Evolutionary conservation across 257 asterid genomes (phyloP).

Genomic region (Primulina eburnea): DNA sequence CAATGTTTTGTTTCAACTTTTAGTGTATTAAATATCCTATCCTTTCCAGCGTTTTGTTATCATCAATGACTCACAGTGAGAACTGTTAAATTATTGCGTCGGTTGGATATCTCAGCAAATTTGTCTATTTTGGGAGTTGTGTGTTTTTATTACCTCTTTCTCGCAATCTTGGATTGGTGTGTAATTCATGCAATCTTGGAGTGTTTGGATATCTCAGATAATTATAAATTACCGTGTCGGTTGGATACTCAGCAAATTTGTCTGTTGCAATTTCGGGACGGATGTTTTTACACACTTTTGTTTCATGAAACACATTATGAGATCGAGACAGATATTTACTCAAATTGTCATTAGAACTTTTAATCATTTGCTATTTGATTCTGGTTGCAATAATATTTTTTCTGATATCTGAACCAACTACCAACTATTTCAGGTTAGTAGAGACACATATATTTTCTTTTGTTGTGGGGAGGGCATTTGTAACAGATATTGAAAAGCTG

Average conservation of each 20-base stretch:
- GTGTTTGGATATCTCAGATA: no score
- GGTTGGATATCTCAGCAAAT: conserved; percentile 13
- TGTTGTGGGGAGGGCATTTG: conserved; percentile 98
- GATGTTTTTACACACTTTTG: not conserved
- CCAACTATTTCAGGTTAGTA: conserved; percentile 74
- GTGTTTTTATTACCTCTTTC: conserved; percentile 9
- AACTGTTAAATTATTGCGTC: not conserved
- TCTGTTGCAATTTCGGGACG: conserved; percentile 1
- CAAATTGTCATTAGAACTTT: conserved; percentile 2
- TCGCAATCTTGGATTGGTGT: not conserved
- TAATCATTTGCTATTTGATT: conserved; percentile 21
- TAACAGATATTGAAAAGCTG: conserved; percentile 94
- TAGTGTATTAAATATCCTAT: conserved; percentile 12
- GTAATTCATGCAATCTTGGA: no score
- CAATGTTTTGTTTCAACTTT: conserved; percentile 1
- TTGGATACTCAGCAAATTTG: conserved; percentile 10
- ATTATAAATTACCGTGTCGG: not conserved
- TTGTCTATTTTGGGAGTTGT: conserved; percentile 10
- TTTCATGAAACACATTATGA: conserved; percentile 20
- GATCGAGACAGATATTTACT: conserved; percentile 9
- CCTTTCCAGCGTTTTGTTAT: conserved; percentile 1
- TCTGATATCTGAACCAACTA: conserved; percentile 27
- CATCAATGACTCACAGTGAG: conserved; percentile 14
- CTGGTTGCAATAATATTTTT: conserved; percentile 26
- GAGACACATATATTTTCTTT: conserved; percentile 97